Base-by-base conservation (phyloP, 2,329 filamentous ascomycete genomes). In the Fonsecaea monophora region DNA sequence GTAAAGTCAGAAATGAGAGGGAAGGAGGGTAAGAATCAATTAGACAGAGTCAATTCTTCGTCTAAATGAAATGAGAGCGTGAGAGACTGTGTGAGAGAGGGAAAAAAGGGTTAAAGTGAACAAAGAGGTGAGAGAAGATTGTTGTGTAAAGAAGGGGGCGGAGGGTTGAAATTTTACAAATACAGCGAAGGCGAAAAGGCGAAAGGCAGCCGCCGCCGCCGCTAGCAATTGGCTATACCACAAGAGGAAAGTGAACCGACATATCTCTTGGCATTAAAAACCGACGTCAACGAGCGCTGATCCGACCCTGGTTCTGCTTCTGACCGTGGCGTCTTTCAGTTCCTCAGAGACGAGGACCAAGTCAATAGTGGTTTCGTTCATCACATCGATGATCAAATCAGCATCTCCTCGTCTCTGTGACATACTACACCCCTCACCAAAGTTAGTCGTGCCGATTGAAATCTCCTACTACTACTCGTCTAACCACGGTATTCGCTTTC, bases 1-100 rank as follows among this genome's bases (percentile, higher is more conserved):
- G 53, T 35, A 61, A 56, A 58, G 58, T 60, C 48, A 69, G 40
- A 64, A 65, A 42, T 66, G 38, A 53, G 40, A 53, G 62, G 61
- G 64, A 65, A 68, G 70, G 58, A 55, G 56, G 50, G 58, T 57
- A 66, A 60, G 37, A 65, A 63, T 53, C 58, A 53, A 60, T 61
- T 68, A 60, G 68, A 68, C 73, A 71, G 69, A 69, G 64, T 64
- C 69, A 69, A 25, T 13, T 45, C 53, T 34, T 53, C 9, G 73
- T 72, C 69, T 72, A 74, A 71, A 73, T 73, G 71, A 72, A 75
- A 70, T 68, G 68, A 73, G 65, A 72, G 67, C 65, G 53, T 72
- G 72, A 65, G 68, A 71, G 70, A 63, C 70, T 40, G 50, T 61
- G 50, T 64, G 72, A 71, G 48, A 53, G 40, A 48, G 63, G 25